Evolutionary conservation across 768 basidiomycete genomes (phyloP).

Genomic region (Pulveroboletus sp.): DNA sequence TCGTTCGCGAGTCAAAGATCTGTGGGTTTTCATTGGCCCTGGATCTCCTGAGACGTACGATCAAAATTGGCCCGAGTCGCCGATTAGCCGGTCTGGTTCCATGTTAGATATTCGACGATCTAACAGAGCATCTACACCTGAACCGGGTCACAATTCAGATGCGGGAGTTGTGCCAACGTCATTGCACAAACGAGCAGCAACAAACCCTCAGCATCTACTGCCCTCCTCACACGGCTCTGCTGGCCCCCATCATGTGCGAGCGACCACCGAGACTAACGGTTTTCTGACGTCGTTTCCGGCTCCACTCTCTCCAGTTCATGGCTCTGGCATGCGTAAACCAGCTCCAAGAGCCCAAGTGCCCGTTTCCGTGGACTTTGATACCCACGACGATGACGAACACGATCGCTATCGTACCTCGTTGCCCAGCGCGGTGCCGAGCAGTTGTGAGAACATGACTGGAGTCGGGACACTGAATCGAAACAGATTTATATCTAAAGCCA

Average conservation of each 20-base stretch:
- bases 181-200: slow-evolving; percentile 31
- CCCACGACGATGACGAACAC: slow-evolving; percentile 32
- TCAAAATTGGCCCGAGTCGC: slow-evolving; percentile 34
- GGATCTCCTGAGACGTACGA: slow-evolving; percentile 31
- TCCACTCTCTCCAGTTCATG: slow-evolving; percentile 21
- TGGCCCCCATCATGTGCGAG: slow-evolving; percentile 31
- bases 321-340: slow-evolving; percentile 55
- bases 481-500: slow-evolving; percentile 23
- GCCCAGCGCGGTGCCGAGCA: slow-evolving; percentile 53
- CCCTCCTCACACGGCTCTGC: slow-evolving; percentile 14
- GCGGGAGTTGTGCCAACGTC: slow-evolving; percentile 24
- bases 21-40: slow-evolving; percentile 75
- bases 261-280: slow-evolving; percentile 33
- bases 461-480: slow-evolving; percentile 43
- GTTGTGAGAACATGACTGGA: slow-evolving; percentile 64
- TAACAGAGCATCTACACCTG: slow-evolving; percentile 32
- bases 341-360: slow-evolving; percentile 64
- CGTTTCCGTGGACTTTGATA: slow-evolving; percentile 49
- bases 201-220: slow-evolving; percentile 26
- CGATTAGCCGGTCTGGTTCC: slow-evolving; percentile 34
- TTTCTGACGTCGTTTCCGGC: slow-evolving; percentile 16
- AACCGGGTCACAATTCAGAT: slow-evolving; percentile 24
- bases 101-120: slow-evolving; percentile 36
- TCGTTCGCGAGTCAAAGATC: slow-evolving; percentile 70
- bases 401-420: slow-evolving; percentile 41